Evolutionary conservation across 306 rosid genomes (phyloP).

Genomic region (Elaeagnus macrophylla): DNA sequence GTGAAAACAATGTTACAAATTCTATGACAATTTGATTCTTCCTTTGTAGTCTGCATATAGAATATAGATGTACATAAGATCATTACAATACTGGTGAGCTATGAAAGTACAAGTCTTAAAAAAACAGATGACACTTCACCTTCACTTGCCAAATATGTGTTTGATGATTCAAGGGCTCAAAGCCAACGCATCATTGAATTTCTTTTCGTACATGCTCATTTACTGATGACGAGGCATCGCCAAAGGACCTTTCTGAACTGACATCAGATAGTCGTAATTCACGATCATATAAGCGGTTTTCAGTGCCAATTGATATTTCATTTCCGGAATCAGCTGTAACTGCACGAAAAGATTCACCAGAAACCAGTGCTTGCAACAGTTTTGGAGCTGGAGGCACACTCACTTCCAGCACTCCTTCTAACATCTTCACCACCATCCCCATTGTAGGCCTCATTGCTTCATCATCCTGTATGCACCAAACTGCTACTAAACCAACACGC

Average conservation of each 20-base stretch:
- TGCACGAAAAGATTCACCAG: constrained; percentile 64
- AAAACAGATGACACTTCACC: too few species aligned
- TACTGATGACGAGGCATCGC: constrained; percentile 31
- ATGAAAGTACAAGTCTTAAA: too few species aligned
- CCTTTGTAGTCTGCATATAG: too few species aligned
- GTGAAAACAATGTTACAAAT: too few species aligned
- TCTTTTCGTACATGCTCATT: constrained; percentile 15
- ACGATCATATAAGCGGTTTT: constrained; percentile 11
- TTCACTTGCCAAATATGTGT: too few species aligned
- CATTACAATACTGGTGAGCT: too few species aligned
- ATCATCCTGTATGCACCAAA: constrained; percentile 91
- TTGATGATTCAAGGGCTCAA: background rate
- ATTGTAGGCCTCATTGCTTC: constrained; percentile 64
- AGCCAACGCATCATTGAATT: background rate
- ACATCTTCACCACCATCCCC: constrained; percentile 74
- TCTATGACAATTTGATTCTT: too few species aligned
- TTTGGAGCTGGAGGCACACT: constrained; percentile 63
- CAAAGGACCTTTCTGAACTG: constrained; percentile 44
- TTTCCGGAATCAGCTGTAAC: constrained; percentile 38
- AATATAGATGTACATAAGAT: too few species aligned
- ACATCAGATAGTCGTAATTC: constrained; percentile 33
- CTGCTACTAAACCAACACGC: constrained; percentile 63
- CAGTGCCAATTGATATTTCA: constrained; percentile 8
- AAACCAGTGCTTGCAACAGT: constrained; percentile 68
- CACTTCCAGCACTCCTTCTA: constrained; percentile 63